Conservation (phyloP, 495 filamentous ascomycete species). For the Aspergillus conjunctus region DNA sequence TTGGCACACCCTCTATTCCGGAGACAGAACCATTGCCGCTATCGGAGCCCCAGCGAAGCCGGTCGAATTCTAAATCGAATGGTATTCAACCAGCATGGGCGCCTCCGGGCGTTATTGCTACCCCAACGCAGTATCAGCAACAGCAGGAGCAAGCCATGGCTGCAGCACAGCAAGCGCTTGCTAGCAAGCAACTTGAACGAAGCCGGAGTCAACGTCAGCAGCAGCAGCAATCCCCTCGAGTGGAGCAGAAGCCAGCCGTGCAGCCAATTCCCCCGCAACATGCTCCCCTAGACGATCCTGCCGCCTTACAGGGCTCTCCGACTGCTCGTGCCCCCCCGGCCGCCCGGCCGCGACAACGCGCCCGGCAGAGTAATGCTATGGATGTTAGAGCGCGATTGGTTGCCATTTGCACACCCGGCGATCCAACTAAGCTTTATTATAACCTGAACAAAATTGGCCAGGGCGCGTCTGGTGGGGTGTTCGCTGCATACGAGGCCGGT, state of each 20-base stretch:
- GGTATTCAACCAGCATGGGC: slow-evolving; percentile 38
- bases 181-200: slow-evolving; percentile 57
- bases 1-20: slow-evolving; percentile 40
- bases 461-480: slow-evolving; percentile 95
- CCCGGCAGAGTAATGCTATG: slow-evolving; percentile 70
- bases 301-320: slow-evolving; percentile 52
- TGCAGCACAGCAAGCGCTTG: slow-evolving; percentile 69
- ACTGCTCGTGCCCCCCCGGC: slow-evolving; percentile 58
- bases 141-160: slow-evolving; percentile 81
- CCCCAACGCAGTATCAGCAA: slow-evolving; percentile 71
- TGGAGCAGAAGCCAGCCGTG: slow-evolving; percentile 32
- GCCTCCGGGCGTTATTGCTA: slow-evolving; percentile 35
- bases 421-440: slow-evolving; percentile 84
- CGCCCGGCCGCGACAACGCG: slow-evolving; percentile 73
- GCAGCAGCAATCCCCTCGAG: slow-evolving; percentile 32
- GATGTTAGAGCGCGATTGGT: slow-evolving; percentile 84
- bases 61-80: slow-evolving; percentile 46
- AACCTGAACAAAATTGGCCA: slow-evolving; percentile 95
- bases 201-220: slow-evolving; percentile 69
- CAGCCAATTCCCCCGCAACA: slow-evolving; percentile 29
- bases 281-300: slow-evolving; percentile 28
- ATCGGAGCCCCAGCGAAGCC: slow-evolving; percentile 47
- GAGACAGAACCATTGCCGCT: slow-evolving; percentile 58
- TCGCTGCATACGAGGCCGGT: slow-evolving; percentile 81
- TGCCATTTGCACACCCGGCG: slow-evolving; percentile 84